Evolutionary conservation across 2,329 filamentous ascomycete genomes (phyloP), one percentile per base, ranked within the genome.

Genomic region (Neonectria neomacrospora): DNA sequence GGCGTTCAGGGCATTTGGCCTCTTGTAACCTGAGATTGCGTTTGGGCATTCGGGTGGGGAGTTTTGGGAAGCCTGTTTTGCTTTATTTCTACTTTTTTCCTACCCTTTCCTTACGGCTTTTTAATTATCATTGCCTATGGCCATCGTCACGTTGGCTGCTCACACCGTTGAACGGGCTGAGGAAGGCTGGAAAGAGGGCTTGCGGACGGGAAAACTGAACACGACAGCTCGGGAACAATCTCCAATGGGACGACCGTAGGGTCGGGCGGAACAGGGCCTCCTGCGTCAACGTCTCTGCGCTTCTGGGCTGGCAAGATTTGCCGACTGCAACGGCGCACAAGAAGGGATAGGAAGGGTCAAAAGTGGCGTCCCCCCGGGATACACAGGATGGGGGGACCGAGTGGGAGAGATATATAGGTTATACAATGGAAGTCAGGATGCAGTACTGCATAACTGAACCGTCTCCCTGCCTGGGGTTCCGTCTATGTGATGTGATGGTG

Each of bases 381-480:
- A 69, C 62, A 69, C 62, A 59, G 68, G 50, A 61, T 62, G 52
- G 69, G 54, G 63, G 64, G 61, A 64, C 62, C 64, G 51, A 53
- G 59, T 32, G 42, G 54, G 61, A 64, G 55, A 60, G 67, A 30
- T 30, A 73, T 73, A 72, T 68, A 71, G 47, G 70, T 54, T 71
- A 73, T 71, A 73, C 65, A 73, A 63, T 57, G 63, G 64, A 70
- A 63, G 62, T 64, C 70, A 72, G 71, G 73, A 73, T 73, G 71
- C 71, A 73, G 64, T 63, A 58, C 57, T 67, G 69, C 70, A 73
- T 63, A 56, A 68, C 63, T 64, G 44, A 70, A 68, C 30, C 41
- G 28, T 30, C 7, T 30, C 34, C n/a, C 7, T 44, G 37, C 9
- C 5, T 23, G 6, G 3, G 9, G 2, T 26, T 8, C 32, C n/a